Evolutionary conservation across 202 grass and related monocot genomes (phyloP), one percentile per base, ranked within the genome.

Genomic region (Setaria viridis): DNA sequence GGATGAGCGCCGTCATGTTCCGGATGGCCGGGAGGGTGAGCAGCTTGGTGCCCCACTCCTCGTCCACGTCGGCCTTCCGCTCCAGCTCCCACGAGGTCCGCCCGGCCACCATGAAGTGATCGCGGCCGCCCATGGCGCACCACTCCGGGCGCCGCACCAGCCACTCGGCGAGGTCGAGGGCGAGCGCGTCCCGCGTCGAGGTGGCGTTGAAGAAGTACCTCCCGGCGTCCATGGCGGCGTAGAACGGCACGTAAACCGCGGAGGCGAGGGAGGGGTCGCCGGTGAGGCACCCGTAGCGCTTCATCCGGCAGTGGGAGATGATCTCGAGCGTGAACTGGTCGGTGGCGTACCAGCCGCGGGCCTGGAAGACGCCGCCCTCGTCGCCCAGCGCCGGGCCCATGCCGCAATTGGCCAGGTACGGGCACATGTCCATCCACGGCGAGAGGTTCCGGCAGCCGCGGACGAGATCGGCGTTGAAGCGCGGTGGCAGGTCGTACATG

Each of bases 401-500:
- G 60, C 92, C 89, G 6, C 81, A 53, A 62, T 94, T 87, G 17
- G 15, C 51, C 20, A 76, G 30, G 83, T 64, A 62, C 33, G 62
- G 74, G 84, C 92, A 94, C 80, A 89, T 75, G 89, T 94, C 12
- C 1, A 56, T 69, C 76, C 83, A 85, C 57, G 7, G 33, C 0
- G 35, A 57, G 17, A 89, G 43, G 30, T 30, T 76, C 6, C 11
- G 2, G 77, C 92, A 94, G 30, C 79, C 59, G 33, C 11, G 63
- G 55, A 85, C 20, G 60, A 94, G 73, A 66, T 94, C 86, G 1
- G 21, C 64, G 79, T 94, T 94, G 86, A 94, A 94, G 54, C 83
- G 88, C 11, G 80, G 46, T 0, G 91, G 91, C 1, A 90, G 73
- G 43, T 88, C 72, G 47, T 90, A 85, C 59, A 86, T 67, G 55